Percentiles rank a stretch among this genome's conserved stretches.
Conservation (phyloP, 2,329 filamentous ascomycete species). For the Beauveria scarabaeidicola region DNA sequence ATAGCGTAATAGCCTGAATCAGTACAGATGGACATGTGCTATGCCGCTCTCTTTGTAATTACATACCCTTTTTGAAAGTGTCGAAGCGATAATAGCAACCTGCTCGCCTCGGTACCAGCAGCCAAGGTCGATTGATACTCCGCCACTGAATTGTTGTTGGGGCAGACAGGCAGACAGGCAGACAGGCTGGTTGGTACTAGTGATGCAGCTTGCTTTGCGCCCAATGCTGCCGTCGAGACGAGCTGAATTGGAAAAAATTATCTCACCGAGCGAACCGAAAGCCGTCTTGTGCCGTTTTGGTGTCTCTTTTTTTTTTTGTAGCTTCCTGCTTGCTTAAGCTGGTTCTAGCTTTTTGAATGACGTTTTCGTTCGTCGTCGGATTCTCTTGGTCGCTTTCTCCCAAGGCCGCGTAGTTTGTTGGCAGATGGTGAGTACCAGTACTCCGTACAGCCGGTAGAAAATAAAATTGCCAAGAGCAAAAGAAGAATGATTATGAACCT, state of each 20-base stretch:
- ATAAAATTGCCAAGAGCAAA: too few relatives aligned
- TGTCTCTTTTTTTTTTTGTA: not conserved
- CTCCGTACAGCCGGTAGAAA: too few relatives aligned
- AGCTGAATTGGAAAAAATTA: not conserved
- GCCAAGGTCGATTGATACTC: not conserved
- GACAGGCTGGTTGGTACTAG: not conserved
- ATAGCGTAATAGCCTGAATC: too few relatives aligned
- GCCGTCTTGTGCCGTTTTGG: not conserved
- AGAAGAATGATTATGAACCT: too few relatives aligned
- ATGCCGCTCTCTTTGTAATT: too few relatives aligned
- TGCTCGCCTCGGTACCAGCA: not conserved
- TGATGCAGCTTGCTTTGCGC: not conserved
- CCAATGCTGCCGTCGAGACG: not conserved
- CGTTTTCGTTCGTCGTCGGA: too few relatives aligned
- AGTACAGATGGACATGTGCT: too few relatives aligned
- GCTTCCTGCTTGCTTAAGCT: not conserved
- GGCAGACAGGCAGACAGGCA: too few relatives aligned
- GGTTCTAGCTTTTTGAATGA: not conserved
- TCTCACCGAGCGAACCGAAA: not conserved
- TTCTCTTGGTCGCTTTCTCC: not conserved
- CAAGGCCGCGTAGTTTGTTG: too few relatives aligned
- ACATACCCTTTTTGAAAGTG: not conserved
- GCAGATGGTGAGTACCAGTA: too few relatives aligned
- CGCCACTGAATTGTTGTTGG: not conserved
- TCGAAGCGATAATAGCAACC: not conserved